Conservation (phyloP, 441 rosid species). For the Populus trichocarpa region DNA sequence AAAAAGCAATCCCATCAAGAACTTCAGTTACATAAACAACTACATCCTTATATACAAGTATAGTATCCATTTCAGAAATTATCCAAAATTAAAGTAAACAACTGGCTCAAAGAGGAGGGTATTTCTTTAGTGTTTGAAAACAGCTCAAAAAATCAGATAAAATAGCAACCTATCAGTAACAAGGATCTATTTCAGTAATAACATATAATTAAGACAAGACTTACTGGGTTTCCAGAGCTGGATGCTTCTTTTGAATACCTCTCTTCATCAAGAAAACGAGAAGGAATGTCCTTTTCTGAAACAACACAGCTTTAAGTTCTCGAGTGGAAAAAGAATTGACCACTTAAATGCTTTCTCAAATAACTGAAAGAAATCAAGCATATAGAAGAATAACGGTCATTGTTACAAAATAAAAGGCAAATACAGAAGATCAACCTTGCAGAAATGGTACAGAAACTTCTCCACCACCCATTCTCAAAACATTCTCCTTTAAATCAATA, state of each 20-base stretch:
- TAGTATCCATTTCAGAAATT: background rate
- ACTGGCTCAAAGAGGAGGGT: background rate
- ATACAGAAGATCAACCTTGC: constrained; percentile 55
- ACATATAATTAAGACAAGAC: constrained; percentile 11
- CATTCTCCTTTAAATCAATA: constrained; percentile 87
- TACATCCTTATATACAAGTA: background rate
- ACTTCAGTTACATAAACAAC: background rate
- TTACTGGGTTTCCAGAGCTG: constrained; percentile 75
- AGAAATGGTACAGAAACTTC: constrained; percentile 96
- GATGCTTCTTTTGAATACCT: constrained; percentile 63
- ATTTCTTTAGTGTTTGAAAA: background rate
- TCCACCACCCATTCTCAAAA: constrained; percentile 91
- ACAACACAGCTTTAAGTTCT: constrained; percentile 12
- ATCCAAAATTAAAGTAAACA: background rate
- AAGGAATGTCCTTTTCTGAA: constrained; percentile 90
- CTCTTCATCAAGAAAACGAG: constrained; percentile 75
- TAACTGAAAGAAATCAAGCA: constrained; percentile 1
- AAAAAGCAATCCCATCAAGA: background rate
- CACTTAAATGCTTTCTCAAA: constrained; percentile 1
- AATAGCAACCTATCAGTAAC: background rate
- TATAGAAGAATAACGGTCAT: background rate
- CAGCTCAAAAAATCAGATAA: background rate
- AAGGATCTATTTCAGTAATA: background rate
- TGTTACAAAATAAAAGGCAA: background rate
- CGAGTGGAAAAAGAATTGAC: background rate